A percentile compares a stretch with the other conserved stretches of the same genome.
Evolutionary conservation across 2,329 filamentous ascomycete species (phyloP).

Genomic region (Verticillium klebahnii): DNA sequence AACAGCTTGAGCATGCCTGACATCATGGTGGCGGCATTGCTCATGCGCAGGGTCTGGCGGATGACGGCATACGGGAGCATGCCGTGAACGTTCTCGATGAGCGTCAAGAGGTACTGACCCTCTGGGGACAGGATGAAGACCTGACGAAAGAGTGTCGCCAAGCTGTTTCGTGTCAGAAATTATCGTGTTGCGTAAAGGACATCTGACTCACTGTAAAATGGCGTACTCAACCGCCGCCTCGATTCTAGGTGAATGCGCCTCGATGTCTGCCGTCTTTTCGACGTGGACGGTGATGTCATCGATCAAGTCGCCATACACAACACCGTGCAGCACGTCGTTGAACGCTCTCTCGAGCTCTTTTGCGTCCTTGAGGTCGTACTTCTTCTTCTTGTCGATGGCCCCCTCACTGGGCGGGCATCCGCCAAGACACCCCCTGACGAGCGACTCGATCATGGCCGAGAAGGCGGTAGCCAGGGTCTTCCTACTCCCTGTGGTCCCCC

Average conservation of each 20-base stretch:
- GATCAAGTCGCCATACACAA: conserved; percentile 64
- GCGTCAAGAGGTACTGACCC: conserved; percentile 67
- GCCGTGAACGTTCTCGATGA: conserved; percentile 65
- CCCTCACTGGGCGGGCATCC: conserved; percentile 39
- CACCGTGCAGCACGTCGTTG: conserved; percentile 59
- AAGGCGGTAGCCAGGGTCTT: conserved; percentile 72
- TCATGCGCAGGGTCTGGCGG: conserved; percentile 67
- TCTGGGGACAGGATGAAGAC: conserved; percentile 69
- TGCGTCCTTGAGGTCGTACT: conserved; percentile 56
- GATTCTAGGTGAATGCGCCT: conserved; percentile 57
- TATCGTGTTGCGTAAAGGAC: not conserved
- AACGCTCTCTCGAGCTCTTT: conserved; percentile 60
- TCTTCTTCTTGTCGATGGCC: conserved; percentile 11
- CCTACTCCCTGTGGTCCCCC: conserved; percentile 66
- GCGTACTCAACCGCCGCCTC: conserved; percentile 61
- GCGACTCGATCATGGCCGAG: conserved; percentile 64
- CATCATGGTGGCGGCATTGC: conserved; percentile 80
- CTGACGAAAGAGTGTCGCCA: conserved; percentile 71
- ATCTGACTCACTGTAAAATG: conserved; percentile 58
- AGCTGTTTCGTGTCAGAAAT: conserved; percentile 33
- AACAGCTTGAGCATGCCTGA: conserved; percentile 68
- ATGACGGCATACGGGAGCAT: conserved; percentile 69
- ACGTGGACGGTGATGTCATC: conserved; percentile 61
- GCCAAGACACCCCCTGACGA: conserved; percentile 61
- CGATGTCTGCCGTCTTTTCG: conserved; percentile 56